Evolutionary conservation across 352 stramenopile species (phyloP).

Genomic region (Pythium volutum): DNA sequence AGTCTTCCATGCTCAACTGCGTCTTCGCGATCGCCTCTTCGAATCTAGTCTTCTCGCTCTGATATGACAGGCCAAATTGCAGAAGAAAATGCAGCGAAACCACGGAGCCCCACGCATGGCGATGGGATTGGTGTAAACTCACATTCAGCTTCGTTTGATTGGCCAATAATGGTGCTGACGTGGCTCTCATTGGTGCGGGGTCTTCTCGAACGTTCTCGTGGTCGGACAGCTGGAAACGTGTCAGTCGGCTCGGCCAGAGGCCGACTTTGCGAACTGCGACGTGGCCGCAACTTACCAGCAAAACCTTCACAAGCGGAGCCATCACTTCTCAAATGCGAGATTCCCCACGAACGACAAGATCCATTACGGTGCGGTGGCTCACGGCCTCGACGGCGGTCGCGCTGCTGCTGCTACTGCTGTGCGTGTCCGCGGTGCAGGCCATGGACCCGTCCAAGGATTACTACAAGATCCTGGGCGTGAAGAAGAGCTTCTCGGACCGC

Average conservation of each 20-base stretch:
- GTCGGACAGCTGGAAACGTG: constrained; percentile 23
- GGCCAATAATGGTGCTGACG: constrained; percentile 14
- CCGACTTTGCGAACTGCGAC: not conserved
- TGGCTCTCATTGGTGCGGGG: constrained; percentile 11
- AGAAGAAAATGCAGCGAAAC: no score
- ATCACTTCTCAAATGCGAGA: not conserved
- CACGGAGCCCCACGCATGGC: not conserved
- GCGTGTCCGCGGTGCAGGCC: constrained; percentile 19
- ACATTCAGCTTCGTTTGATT: constrained; percentile 19
- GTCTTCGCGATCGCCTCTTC: no score
- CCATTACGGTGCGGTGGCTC: constrained; percentile 1
- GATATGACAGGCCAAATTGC: no score
- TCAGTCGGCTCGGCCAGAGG: constrained; percentile 8
- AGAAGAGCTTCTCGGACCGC: constrained; percentile 64
- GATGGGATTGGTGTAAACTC: not conserved
- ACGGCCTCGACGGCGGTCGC: constrained; percentile 26
- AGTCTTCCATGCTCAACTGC: no score
- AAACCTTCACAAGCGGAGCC: constrained; percentile 5
- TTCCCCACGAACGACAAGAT: not conserved
- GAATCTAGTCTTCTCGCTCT: no score
- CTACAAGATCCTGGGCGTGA: constrained; percentile 79
- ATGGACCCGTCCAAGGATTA: constrained; percentile 78
- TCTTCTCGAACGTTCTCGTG: constrained; percentile 31
- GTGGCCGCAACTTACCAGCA: not conserved
- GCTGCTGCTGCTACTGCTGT: constrained; percentile 22